phyloP scores from a whole-genome alignment of 2,329 filamentous ascomycete species.

The Tolypocladium sp. region DNA sequence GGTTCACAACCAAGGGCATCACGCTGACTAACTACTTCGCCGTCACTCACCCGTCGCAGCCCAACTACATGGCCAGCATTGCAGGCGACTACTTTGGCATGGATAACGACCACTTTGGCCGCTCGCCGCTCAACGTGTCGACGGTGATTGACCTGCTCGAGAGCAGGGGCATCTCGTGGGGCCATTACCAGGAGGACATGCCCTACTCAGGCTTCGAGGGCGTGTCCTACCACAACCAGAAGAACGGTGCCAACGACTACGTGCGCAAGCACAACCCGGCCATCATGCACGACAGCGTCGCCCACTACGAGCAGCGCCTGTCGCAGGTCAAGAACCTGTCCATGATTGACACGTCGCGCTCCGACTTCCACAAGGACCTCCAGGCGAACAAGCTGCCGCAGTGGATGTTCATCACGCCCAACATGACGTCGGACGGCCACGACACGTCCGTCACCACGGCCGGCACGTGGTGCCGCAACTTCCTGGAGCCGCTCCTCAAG shows the following conservation, averaged over 20 bases:
- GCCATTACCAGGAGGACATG: conserved; percentile 68
- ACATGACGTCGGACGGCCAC: conserved; percentile 71
- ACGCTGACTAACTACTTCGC: conserved; percentile 35
- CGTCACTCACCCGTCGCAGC: conserved; percentile 64
- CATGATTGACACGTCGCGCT: conserved; percentile 28
- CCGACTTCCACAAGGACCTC: conserved; percentile 59
- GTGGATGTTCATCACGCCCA: conserved; percentile 62
- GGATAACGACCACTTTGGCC: conserved; percentile 56
- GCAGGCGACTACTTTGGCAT: conserved; percentile 69
- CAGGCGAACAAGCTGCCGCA: conserved; percentile 56
- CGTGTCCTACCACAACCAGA: conserved; percentile 50
- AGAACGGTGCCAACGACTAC: conserved; percentile 62
- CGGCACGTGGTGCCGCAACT: conserved; percentile 57
- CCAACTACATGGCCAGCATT: conserved; percentile 63
- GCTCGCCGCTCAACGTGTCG: conserved; percentile 50
- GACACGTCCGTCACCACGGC: conserved; percentile 63
- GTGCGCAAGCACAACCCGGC: conserved; percentile 73
- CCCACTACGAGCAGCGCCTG: conserved; percentile 48
- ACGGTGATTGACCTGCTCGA: conserved; percentile 63
- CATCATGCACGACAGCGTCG: conserved; percentile 57
- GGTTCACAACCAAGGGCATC: conserved; percentile 20
- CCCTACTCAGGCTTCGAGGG: conserved; percentile 69
- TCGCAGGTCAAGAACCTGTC: conserved; percentile 64
- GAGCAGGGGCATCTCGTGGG: conserved; percentile 56
- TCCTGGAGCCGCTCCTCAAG: conserved; percentile 60